A percentile compares a stretch with the other conserved stretches of the same genome.
These are phyloP conservation scores for Calonectria hongkongensis DNA, from an alignment of 2,329 filamentous ascomycete species.

Conservation along the genomic window DNA sequence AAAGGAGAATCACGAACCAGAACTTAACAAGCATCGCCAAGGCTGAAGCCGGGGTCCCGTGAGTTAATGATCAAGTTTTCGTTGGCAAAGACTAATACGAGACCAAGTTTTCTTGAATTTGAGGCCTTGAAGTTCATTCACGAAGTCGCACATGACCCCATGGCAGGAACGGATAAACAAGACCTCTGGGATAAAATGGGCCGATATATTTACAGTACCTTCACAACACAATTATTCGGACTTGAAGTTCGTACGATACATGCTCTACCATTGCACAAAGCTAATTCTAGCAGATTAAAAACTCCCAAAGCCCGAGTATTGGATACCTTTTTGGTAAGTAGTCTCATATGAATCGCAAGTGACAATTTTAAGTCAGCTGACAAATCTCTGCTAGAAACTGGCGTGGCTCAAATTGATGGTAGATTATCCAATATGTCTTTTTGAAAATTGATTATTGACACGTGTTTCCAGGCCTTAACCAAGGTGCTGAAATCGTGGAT, in stretches of 20 bases:
- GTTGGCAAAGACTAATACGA: neutral
- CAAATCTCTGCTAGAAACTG: constrained; percentile 4
- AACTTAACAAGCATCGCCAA: constrained; percentile 24
- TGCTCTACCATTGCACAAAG: too few species aligned
- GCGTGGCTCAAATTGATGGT: constrained; percentile 25
- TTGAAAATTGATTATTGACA: neutral
- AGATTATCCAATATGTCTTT: neutral
- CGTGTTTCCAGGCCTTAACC: neutral
- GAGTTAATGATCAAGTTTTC: neutral
- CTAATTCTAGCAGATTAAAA: constrained; percentile 24
- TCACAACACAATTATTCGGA: constrained; percentile 29
- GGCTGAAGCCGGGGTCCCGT: constrained; percentile 22
- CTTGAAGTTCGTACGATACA: constrained; percentile 6
- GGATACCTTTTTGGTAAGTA: constrained; percentile 12
- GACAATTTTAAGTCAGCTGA: neutral
- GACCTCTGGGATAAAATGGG: constrained; percentile 19
- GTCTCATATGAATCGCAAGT: too few species aligned
- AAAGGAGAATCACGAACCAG: constrained; percentile 22
- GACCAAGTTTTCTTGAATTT: constrained; percentile 27
- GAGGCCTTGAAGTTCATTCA: constrained; percentile 28
- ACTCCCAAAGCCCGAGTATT: constrained; percentile 22
- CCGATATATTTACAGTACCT: constrained; percentile 34
- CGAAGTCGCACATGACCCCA: constrained; percentile 27
- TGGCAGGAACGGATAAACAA: neutral
- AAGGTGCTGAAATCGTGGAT: constrained; percentile 29